Evolutionary conservation across 306 rosid genomes (phyloP).

Genomic region (Delonix regia): DNA sequence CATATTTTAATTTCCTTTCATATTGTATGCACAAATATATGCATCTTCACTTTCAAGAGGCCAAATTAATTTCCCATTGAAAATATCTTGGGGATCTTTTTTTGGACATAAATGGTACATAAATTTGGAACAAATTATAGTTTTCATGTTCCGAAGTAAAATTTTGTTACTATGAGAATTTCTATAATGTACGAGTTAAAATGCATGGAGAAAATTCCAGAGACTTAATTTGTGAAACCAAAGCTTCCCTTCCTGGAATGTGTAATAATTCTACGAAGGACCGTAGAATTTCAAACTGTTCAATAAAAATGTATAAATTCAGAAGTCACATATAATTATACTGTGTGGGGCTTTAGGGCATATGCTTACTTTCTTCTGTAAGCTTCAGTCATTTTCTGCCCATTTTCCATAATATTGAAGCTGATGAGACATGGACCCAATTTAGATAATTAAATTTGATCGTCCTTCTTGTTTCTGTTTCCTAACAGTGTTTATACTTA

Average conservation of each 20-base stretch:
- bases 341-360: neutral
- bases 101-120: neutral
- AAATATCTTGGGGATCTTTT: neutral
- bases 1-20: neutral
- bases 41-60: too few relatives aligned
- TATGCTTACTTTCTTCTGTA: neutral
- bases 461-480: neutral
- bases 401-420: neutral
- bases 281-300: too few relatives aligned
- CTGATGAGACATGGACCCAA: constrained; percentile 3
- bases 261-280: too few relatives aligned
- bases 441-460: neutral
- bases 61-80: too few relatives aligned
- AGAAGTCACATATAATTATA: neutral
- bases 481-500: neutral
- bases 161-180: neutral
- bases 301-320: too few relatives aligned
- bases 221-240: neutral
- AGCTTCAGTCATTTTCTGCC: constrained; percentile 15
- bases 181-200: neutral
- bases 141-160: neutral
- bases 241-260: neutral
- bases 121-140: neutral
- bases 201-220: neutral
- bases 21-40: too few relatives aligned